Base-by-base conservation (phyloP, 306 rosid genomes). In the Vicia villosa region DNA sequence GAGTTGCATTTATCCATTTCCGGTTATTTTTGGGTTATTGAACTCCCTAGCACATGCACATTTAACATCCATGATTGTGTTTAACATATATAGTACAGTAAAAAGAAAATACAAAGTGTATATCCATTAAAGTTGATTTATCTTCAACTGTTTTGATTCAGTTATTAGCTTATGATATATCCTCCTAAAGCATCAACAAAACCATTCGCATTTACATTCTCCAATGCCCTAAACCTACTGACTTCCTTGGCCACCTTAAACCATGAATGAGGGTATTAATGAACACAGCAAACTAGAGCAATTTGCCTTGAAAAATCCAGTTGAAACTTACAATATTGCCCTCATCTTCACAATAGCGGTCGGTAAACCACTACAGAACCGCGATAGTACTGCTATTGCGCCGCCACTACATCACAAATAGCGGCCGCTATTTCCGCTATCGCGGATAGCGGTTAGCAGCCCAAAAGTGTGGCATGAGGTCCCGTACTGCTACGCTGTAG, bases 101-200 rank as follows among this genome's bases (percentile, higher is more conserved):
- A 21, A 46, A 60, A 40, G 41, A 38, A 66, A 40, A 41, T 21
- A 63, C 64, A 73, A 16, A 38, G 26, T 63, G 13, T 37, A 62
- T 3, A 63, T 26, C 28, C 15, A 28, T 10, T 26, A 11, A 57
- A 40, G 26, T 22, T 6, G 41, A 42, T 16, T 16, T 42, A 43
- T 57, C 67, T 42, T 26, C 21, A 57, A 30, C 46, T 28, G 20
- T 28, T 68, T 52, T 41, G 19, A 56, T 40, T 57, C 43, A 56
- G 32, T 56, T 41, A 51, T 68, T 50, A 34, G 61, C 20, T 66
- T 51, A 38, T 6, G 7, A 24, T 22, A 69, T 11, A 69, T 12
- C 41, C 65, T 17, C 57, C 45, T 70, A 10, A 72, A 49, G 50
- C 17, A 66, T 28, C 22, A 8, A 42, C 30, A 9, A 30, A 55